These are phyloP conservation scores for Chrysoporthe deuterocubensis DNA, from an alignment of 2,329 filamentous ascomycete species.

Conservation along the genomic window DNA sequence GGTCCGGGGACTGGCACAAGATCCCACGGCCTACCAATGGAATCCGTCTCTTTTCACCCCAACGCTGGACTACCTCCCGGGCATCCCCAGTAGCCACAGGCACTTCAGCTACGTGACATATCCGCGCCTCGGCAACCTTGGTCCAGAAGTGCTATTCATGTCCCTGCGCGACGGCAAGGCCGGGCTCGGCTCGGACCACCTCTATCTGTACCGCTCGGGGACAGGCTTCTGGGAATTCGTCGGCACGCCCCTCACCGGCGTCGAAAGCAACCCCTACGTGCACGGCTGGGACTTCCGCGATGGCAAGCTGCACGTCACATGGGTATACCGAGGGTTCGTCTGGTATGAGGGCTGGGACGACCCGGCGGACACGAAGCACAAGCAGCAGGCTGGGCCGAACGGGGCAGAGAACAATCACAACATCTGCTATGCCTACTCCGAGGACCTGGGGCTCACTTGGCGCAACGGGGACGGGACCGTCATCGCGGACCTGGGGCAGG, in stretches of 20 bases:
- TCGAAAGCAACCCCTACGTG: slow-evolving; percentile 55
- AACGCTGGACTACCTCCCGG: slow-evolving; percentile 42
- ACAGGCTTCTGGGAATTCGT: slow-evolving; percentile 43
- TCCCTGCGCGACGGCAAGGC: slow-evolving; percentile 56
- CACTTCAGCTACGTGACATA: slow-evolving; percentile 50
- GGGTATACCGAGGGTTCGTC: slow-evolving; percentile 56
- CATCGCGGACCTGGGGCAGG: slow-evolving; percentile 41
- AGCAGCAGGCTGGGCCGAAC: slow-evolving; percentile 48
- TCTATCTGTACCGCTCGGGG: slow-evolving; percentile 47
- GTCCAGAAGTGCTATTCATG: slow-evolving; percentile 45
- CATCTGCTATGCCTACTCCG: slow-evolving; percentile 53
- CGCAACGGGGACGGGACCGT: slow-evolving; percentile 42
- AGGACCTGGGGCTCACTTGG: slow-evolving; percentile 49
- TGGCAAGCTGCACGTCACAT: slow-evolving; percentile 47
- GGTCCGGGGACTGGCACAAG: slow-evolving; percentile 36
- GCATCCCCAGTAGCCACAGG: slow-evolving; percentile 35
- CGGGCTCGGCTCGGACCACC: slow-evolving; percentile 52
- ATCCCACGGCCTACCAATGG: slow-evolving; percentile 40
- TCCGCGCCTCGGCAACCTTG: slow-evolving; percentile 50
- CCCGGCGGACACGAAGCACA: slow-evolving; percentile 44
- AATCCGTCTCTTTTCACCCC: slow-evolving; percentile 41
- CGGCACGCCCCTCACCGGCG: slow-evolving; percentile 48
- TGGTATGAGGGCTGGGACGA: slow-evolving; percentile 49
- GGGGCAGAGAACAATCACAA: slow-evolving; percentile 53
- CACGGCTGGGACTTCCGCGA: slow-evolving; percentile 48